Base-by-base conservation (phyloP, 2,329 filamentous ascomycete genomes). In the Neopestalotiopsis sp. region DNA sequence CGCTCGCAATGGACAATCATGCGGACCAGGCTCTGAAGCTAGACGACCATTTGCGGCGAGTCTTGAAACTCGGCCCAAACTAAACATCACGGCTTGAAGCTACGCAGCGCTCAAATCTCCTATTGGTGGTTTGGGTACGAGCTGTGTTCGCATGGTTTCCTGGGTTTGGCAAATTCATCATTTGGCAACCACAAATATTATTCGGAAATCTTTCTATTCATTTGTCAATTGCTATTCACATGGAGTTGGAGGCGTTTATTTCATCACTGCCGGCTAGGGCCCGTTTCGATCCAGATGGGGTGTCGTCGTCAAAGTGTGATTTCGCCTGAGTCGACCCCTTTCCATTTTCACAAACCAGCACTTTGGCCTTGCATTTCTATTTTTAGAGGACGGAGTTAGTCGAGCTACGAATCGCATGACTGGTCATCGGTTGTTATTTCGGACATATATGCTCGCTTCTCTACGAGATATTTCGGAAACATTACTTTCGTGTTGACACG, bases 11-110 rank as follows among this genome's bases (percentile, higher is more conserved):
- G 10, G 70, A 71, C 42, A 66, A 71, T 32, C 77, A 75, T 28
- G 70, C 80, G 4, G 74, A 79, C n/a, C 81, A 84, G 67, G 75
- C 88, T 49, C 76, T 83, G 59, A 81, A 81, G 12, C 86, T 89
- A 82, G 87, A 89, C 73, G 84, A 88, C 65, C 82, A 82, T 71
- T 83, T 89, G 68, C 83, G 86, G 62, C 83, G 85, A 69, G 83
- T 88, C 67, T 79, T 89, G 70, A 88, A 88, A 63, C 68, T 79
- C 38, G 74, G 75, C 53, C 71, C 76, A 12, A 2, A 68, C 70
- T 12, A 64, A 61, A 65, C 24, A 30, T n/a, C 13, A 28, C 12
- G 20, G 57, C 24, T 7, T 9, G 5, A 28, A 14, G 10, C 57
- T 6, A 59, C 10, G 14, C 12, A 14, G 6, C 20, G 57, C 14